phyloP scores from a whole-genome alignment of 768 basidiomycete genomes.

The Serendipita vermifera region DNA sequence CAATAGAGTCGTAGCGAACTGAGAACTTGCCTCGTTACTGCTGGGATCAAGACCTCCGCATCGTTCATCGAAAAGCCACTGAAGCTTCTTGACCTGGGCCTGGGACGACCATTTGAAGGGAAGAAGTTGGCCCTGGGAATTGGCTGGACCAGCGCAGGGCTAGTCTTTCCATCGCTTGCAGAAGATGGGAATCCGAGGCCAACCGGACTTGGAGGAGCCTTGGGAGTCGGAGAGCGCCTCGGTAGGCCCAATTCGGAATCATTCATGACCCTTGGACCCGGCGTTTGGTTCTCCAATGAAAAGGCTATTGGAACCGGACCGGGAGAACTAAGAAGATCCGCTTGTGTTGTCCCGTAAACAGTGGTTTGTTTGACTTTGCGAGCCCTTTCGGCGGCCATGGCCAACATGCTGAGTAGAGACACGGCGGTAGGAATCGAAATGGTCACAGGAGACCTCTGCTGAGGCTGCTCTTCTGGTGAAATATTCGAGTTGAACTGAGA shows the following conservation, averaged over 20 bases:
- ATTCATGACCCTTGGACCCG: background rate
- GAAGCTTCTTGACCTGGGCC: constrained; percentile 59
- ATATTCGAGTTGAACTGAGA: background rate
- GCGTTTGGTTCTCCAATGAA: constrained; percentile 7
- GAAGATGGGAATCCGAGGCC: background rate
- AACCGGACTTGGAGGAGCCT: background rate
- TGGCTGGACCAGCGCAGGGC: background rate
- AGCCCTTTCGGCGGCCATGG: constrained; percentile 10
- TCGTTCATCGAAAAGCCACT: constrained; percentile 37
- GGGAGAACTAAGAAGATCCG: constrained; percentile 10
- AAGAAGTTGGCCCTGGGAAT: constrained; percentile 52
- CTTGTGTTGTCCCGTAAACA: constrained; percentile 8
- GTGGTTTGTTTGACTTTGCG: background rate
- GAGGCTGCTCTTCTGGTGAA: background rate
- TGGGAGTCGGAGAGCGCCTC: background rate
- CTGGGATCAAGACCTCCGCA: background rate
- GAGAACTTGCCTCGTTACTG: background rate
- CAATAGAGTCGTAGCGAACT: no score
- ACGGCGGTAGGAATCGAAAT: background rate
- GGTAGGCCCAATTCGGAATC: constrained; percentile 4
- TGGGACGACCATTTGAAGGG: constrained; percentile 36
- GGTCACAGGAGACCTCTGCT: background rate
- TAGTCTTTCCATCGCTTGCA: background rate
- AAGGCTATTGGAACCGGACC: constrained; percentile 15
- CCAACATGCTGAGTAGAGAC: constrained; percentile 8